Base-by-base conservation (phyloP, 1,284 basidiomycete species). In the Ceratobasidium theobromae region DNA sequence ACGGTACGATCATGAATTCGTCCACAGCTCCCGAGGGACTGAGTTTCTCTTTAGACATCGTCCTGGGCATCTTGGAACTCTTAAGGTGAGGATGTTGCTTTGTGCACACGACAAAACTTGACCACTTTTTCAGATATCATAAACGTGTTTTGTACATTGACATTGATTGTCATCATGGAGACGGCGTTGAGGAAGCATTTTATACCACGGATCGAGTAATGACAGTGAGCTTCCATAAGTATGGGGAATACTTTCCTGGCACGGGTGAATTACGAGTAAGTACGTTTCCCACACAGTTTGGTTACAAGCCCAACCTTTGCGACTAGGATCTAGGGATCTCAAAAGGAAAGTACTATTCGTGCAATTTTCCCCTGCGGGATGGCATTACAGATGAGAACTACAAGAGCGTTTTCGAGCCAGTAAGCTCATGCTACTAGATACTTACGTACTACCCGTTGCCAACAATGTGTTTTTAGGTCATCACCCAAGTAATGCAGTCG, bases 121-220 rank as follows among this genome's bases (percentile, higher is more conserved):
- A 8, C 8, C 45, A 8, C n/a, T n/a, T n/a, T n/a, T n/a, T n/a
- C 41, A 90, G 95, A 71, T 98, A 98, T 76, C 95, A 99, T 74
- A 86, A 87, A 21, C 85, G 97, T 38, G 97, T 99, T 4, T 81
- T 99, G 28, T 99, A 99, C 78, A 95, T 99, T 72, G 97, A 99
- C 74, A 97, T 99, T 69, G 97, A 99, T 74, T 93, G 98, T 0
- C 97, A 99, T 76, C 97, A 99, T 72, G 97, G 97, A 16, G 97
- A 99, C 76, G 97, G 97, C 46, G 97, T 99, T 6, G 97, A 99
- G 76, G 97, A 99, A 77, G 97, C 97, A 0, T 99, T 99, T 76
- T 99, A 98, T 76, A 97, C 95, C 0, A 99, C 97, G 14, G 96
- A 99, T 75, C 83, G 97, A 49, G 97, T 99, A 54, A 99, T 99